Conservation (phyloP, 768 basidiomycete species). For the Lactifluus volemus region DNA sequence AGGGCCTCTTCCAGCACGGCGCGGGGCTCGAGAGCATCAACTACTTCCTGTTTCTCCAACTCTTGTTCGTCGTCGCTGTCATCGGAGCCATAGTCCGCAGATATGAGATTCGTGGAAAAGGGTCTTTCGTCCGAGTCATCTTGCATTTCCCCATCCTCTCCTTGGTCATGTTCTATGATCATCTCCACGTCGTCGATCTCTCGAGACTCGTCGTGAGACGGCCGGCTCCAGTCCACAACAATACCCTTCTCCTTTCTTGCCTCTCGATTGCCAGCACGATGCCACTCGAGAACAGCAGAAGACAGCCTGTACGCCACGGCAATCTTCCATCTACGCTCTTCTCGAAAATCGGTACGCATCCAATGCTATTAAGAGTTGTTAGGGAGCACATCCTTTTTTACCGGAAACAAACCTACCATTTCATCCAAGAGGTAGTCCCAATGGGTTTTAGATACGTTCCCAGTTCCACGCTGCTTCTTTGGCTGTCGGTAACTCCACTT, state of each 20-base stretch:
- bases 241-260: conserved; percentile 59
- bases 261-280: conserved; percentile 55
- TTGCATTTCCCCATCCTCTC: conserved; percentile 28
- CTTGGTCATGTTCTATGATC: conserved; percentile 23
- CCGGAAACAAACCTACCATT: conserved; percentile 51
- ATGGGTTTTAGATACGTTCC: conserved; percentile 69
- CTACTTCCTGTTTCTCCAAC: conserved; percentile 41
- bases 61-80: conserved; percentile 55
- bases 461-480: conserved; percentile 82
- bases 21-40: conserved; percentile 53
- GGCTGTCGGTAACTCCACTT: conserved; percentile 93
- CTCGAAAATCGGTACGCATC: conserved; percentile 93
- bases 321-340: conserved; percentile 90
- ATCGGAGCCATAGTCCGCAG: conserved; percentile 25
- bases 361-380: conserved; percentile 58
- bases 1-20: conserved; percentile 51
- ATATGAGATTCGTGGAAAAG: conserved; percentile 3
- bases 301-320: conserved; percentile 78
- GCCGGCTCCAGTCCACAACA: conserved; percentile 55
- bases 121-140: conserved; percentile 20
- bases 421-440: conserved; percentile 97
- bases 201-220: conserved; percentile 28
- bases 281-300: conserved; percentile 81
- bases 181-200: conserved; percentile 31
- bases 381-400: neutral